Conservation (phyloP, 805 yeast genomes). For the Saturnispora quitensis region DNA sequence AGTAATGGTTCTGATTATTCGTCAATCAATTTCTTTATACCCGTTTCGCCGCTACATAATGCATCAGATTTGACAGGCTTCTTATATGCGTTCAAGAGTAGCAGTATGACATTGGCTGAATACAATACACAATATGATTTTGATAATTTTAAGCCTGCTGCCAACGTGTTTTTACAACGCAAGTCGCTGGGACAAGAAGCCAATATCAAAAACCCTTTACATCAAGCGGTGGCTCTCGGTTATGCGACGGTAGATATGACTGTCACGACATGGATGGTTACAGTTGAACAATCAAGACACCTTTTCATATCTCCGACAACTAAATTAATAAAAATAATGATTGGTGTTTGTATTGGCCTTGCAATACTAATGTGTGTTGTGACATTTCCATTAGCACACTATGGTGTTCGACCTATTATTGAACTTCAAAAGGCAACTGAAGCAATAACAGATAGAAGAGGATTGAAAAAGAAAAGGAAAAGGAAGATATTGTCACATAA, state of each 20-base stretch:
- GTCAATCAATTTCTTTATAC: slow-evolving; percentile 20
- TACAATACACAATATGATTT: slow-evolving; percentile 8
- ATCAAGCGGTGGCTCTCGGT: slow-evolving; percentile 44
- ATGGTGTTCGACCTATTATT: slow-evolving; percentile 77
- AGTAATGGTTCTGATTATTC: slow-evolving; percentile 28
- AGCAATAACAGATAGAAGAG: slow-evolving; percentile 41
- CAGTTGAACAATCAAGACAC: slow-evolving; percentile 53
- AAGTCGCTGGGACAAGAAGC: slow-evolving; percentile 34
- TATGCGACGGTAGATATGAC: slow-evolving; percentile 37
- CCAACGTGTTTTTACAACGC: slow-evolving; percentile 12
- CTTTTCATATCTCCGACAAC: slow-evolving; percentile 55
- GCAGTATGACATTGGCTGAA: neutral
- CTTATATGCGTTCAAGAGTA: slow-evolving; percentile 36
- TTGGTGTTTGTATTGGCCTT: slow-evolving; percentile 70
- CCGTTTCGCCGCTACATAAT: slow-evolving; percentile 18
- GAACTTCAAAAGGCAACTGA: slow-evolving; percentile 78
- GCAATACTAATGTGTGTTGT: slow-evolving; percentile 64
- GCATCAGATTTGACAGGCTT: slow-evolving; percentile 27
- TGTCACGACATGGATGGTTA: slow-evolving; percentile 59
- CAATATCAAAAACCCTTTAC: slow-evolving; percentile 29
- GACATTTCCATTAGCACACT: slow-evolving; percentile 79
- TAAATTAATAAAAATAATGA: slow-evolving; percentile 55
- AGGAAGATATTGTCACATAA: slow-evolving; percentile 1
- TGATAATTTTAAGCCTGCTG: slow-evolving; percentile 18
- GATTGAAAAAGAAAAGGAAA: slow-evolving; percentile 18